These are phyloP conservation scores for Penicillium verrucosum DNA, from an alignment of 2,329 filamentous ascomycete genomes.

Conservation along the genomic window DNA sequence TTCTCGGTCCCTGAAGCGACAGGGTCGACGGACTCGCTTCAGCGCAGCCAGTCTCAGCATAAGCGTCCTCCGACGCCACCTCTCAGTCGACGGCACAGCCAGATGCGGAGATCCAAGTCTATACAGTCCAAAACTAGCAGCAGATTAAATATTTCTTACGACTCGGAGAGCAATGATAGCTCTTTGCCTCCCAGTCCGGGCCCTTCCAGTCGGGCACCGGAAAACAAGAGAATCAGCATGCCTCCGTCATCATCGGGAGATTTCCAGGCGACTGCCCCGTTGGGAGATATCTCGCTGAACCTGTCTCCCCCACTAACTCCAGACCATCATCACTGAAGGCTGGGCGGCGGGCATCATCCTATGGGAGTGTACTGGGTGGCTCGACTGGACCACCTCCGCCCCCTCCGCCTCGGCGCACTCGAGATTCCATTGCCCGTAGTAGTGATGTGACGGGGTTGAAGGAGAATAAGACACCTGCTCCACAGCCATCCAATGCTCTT, in stretches of 20 bases:
- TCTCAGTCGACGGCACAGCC: conserved; percentile 48
- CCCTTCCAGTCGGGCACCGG: conserved; percentile 19
- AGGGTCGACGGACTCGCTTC: conserved; percentile 23
- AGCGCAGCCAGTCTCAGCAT: conserved; percentile 34
- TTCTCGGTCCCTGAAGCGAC: conserved; percentile 20
- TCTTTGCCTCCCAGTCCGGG: conserved; percentile 30
- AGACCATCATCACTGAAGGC: conserved; percentile 25
- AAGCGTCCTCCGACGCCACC: conserved; percentile 50
- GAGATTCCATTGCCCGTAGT: conserved; percentile 43
- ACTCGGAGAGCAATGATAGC: conserved; percentile 40
- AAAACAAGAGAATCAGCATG: conserved; percentile 23
- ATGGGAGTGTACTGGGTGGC: conserved; percentile 21
- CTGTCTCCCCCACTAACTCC: conserved; percentile 15
- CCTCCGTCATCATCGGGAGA: conserved; percentile 17
- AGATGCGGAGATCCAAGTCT: conserved; percentile 39
- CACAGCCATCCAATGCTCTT: conserved; percentile 43
- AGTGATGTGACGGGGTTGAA: conserved; percentile 26
- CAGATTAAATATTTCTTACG: conserved; percentile 42
- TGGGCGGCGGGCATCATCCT: conserved; percentile 29
- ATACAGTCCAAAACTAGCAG: conserved; percentile 33
- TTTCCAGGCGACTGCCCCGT: conserved; percentile 1
- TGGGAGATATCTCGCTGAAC: conserved; percentile 10
- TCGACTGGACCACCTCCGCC: conserved; percentile 41
- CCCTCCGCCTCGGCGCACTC: conserved; percentile 48
- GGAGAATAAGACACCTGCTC: conserved; percentile 22